Evolutionary conservation across 495 filamentous ascomycete genomes (phyloP).

Genomic region (Xylaria palmicola): DNA sequence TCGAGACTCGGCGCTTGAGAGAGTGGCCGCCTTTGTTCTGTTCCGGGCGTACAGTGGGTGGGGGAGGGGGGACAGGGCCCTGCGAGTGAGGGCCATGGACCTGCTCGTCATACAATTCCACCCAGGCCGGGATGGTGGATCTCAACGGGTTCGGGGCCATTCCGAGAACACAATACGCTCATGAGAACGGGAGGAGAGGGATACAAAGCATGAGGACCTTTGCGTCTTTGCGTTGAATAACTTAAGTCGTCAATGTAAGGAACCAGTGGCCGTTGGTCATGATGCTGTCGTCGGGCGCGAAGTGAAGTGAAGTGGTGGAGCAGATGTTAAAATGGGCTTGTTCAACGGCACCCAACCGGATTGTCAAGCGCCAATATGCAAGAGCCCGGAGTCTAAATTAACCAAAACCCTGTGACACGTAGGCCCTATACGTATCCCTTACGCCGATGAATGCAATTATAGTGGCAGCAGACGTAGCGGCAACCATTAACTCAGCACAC

Average conservation of each 20-base stretch:
- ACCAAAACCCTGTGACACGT: background rate
- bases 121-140: slow-evolving; percentile 32
- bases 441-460: too few relatives aligned
- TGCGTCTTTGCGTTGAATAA: background rate
- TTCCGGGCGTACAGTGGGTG: slow-evolving; percentile 25
- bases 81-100: slow-evolving; percentile 22
- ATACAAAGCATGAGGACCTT: background rate
- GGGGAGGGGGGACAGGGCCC: slow-evolving; percentile 20
- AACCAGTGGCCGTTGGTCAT: slow-evolving; percentile 6
- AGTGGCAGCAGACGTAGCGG: background rate
- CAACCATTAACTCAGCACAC: background rate
- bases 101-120: slow-evolving; percentile 31
- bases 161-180: slow-evolving; percentile 18
- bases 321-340: slow-evolving; percentile 9
- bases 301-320: background rate
- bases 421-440: too few relatives aligned
- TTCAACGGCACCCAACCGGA: slow-evolving; percentile 2
- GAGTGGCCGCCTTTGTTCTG: slow-evolving; percentile 26
- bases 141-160: slow-evolving; percentile 34
- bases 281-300: slow-evolving; percentile 8
- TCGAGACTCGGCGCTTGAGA: slow-evolving; percentile 47
- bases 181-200: slow-evolving; percentile 2
- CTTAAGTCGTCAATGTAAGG: slow-evolving; percentile 2
- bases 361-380: slow-evolving; percentile 1
- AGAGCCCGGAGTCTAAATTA: background rate